Percentiles rank a stretch among this genome's conserved stretches.
Conservation (phyloP, 2,329 filamentous ascomycete genomes). For the Exophiala viscosa region DNA sequence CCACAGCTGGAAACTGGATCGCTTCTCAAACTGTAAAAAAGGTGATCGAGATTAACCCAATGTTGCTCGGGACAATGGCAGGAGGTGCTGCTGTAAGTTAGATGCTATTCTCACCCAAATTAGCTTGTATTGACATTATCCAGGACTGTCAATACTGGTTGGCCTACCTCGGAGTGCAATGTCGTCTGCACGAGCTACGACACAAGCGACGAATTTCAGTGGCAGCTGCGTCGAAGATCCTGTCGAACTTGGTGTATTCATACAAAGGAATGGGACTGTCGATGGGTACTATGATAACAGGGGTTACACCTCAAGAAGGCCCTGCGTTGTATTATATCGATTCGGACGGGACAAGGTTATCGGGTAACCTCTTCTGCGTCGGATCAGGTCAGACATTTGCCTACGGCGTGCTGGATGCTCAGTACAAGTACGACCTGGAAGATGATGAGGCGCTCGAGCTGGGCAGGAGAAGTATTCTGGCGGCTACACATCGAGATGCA, state of each 20-base stretch:
- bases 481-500: conserved; percentile 95
- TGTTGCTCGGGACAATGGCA: conserved; percentile 94
- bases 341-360: conserved; percentile 86
- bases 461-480: conserved; percentile 86
- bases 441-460: conserved; percentile 88
- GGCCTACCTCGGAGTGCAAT: conserved; percentile 97
- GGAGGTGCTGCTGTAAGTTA: conserved; percentile 79
- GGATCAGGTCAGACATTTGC: conserved; percentile 98
- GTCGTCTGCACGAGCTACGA: conserved; percentile 95
- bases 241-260: conserved; percentile 94
- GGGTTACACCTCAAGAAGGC: conserved; percentile 90
- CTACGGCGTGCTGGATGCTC: conserved; percentile 93
- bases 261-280: conserved; percentile 99
- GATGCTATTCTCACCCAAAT: background rate
- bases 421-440: conserved; percentile 85
- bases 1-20: conserved; percentile 98
- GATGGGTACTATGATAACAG: conserved; percentile 99
- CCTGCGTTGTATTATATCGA: conserved; percentile 99
- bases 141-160: conserved; percentile 99
- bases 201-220: conserved; percentile 99
- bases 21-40: conserved; percentile 99
- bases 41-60: conserved; percentile 97
- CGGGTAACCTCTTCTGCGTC: conserved; percentile 96
- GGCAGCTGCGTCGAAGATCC: conserved; percentile 94
- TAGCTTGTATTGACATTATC: conserved; percentile 18